Conservation (phyloP, 1,284 basidiomycete species). For the Heterobasidion parviporum region DNA sequence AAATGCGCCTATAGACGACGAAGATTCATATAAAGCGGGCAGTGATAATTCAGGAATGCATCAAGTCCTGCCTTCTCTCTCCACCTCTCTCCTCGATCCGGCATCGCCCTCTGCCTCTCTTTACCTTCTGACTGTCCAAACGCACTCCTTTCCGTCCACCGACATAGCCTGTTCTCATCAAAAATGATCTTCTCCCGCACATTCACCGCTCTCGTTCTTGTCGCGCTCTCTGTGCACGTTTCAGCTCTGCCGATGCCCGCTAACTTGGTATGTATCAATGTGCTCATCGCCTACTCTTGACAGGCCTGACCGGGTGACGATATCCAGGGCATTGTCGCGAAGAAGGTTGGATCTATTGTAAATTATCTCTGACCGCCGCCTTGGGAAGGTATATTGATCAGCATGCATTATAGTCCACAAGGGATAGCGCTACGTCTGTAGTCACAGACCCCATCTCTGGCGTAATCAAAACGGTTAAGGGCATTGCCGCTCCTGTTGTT, state of each 20-base stretch:
- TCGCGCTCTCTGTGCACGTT: conserved; percentile 54
- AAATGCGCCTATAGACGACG: background rate
- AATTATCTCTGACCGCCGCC: too few relatives aligned
- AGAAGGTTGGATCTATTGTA: background rate
- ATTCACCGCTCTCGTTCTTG: conserved; percentile 61
- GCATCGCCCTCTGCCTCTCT: background rate
- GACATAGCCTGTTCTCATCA: background rate
- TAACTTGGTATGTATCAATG: conserved; percentile 46
- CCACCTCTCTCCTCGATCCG: background rate
- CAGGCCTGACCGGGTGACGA: background rate
- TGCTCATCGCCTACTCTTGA: background rate
- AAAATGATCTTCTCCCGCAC: background rate
- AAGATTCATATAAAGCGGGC: background rate
- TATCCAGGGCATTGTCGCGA: background rate
- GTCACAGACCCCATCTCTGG: background rate
- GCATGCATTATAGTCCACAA: too few relatives aligned
- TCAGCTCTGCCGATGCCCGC: conserved; percentile 49
- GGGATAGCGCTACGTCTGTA: background rate
- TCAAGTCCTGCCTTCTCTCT: background rate
- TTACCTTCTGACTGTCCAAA: background rate
- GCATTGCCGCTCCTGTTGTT: background rate
- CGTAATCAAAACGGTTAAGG: background rate
- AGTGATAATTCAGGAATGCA: background rate
- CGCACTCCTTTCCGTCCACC: background rate
- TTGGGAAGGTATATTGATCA: too few relatives aligned